Percentiles rank a stretch among this genome's conserved stretches.
These are phyloP conservation scores for Microsporum ferrugineum DNA, from an alignment of 2,329 filamentous ascomycete genomes.

Conservation along the genomic window DNA sequence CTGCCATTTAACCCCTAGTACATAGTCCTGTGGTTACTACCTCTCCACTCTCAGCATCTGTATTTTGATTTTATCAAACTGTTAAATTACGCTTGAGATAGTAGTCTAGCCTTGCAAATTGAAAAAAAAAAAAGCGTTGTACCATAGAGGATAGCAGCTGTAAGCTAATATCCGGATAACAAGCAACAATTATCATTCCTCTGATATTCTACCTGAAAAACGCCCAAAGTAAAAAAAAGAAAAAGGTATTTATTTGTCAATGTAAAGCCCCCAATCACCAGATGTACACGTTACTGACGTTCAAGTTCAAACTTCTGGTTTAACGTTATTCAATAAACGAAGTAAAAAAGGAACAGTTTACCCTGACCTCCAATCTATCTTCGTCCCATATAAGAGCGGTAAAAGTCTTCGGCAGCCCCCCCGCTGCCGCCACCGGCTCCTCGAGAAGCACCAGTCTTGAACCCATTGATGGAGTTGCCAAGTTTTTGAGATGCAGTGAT, in stretches of 20 bases:
- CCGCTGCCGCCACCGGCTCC: slow-evolving; percentile 32
- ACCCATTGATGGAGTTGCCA: slow-evolving; percentile 43
- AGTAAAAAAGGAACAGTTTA: not conserved
- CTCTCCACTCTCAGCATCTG: slow-evolving; percentile 1
- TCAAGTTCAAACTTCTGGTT: not conserved
- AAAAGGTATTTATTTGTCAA: not conserved
- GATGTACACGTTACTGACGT: not conserved
- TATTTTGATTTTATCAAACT: not conserved
- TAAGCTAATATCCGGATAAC: not conserved
- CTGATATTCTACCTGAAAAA: not conserved
- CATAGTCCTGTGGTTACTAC: not conserved
- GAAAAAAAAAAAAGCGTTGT: not conserved
- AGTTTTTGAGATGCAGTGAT: slow-evolving; percentile 72
- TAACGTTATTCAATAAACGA: not conserved
- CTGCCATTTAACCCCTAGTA: not conserved
- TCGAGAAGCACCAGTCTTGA: slow-evolving; percentile 13
- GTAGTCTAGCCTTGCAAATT: not conserved
- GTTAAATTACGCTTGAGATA: not conserved
- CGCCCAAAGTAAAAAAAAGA: not conserved
- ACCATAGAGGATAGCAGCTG: not conserved
- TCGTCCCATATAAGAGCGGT: slow-evolving; percentile 72
- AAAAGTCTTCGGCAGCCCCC: slow-evolving; percentile 74
- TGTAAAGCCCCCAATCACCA: not conserved
- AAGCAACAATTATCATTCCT: not conserved
- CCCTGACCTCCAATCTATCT: slow-evolving; percentile 33